phyloP scores from a whole-genome alignment of 148 eudicot genomes.

The Rhododendron williamsianum region DNA sequence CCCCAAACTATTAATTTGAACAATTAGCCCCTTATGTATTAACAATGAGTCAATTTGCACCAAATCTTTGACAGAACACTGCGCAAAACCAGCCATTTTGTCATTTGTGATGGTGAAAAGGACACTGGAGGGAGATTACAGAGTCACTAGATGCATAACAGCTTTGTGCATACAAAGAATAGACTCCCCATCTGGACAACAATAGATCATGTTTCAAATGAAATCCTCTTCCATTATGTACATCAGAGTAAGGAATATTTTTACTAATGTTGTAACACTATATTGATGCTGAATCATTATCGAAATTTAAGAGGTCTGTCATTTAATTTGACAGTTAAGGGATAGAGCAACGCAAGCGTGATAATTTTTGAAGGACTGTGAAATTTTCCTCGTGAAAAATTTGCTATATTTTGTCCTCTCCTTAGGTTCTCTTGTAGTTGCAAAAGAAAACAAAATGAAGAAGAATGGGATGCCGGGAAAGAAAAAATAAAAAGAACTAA shows the following conservation, averaged over 20 bases:
- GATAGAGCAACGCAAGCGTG: too few species aligned
- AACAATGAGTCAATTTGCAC: background rate
- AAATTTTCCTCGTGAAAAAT: too few species aligned
- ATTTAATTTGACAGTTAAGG: too few species aligned
- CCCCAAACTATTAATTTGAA: too few species aligned
- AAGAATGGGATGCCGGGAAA: too few species aligned
- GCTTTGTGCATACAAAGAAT: background rate
- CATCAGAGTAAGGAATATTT: background rate
- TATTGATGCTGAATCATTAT: background rate
- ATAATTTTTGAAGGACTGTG: too few species aligned
- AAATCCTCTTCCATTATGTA: background rate
- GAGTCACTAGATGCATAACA: background rate
- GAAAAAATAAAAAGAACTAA: too few species aligned
- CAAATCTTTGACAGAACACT: background rate
- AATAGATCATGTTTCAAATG: background rate
- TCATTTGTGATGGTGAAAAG: background rate
- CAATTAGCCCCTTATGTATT: background rate
- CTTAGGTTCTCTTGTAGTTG: too few species aligned
- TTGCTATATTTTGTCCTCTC: too few species aligned
- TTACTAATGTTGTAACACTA: background rate
- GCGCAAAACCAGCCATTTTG: background rate
- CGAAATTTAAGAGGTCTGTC: background rate
- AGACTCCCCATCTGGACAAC: too few species aligned
- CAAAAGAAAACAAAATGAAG: too few species aligned
- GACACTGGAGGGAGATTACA: background rate